A percentile compares a stretch with the other conserved stretches of the same genome.
These are phyloP conservation scores for Colletotrichum orchidophilum DNA, from an alignment of 2,329 filamentous ascomycete species.

Conservation along the genomic window DNA sequence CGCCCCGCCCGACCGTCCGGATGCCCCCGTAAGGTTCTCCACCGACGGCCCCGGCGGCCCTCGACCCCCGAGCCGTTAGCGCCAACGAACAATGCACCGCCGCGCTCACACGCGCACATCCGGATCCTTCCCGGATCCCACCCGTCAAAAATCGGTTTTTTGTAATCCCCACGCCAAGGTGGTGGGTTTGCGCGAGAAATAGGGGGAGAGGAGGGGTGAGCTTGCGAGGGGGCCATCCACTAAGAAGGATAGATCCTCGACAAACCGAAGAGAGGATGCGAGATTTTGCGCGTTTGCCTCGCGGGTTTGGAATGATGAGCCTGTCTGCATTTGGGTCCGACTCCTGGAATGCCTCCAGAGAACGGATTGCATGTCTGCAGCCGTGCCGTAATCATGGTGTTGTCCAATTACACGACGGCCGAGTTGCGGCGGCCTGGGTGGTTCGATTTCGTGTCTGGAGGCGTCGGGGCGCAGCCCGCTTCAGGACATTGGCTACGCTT, in stretches of 20 bases:
- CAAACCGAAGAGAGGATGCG: neutral
- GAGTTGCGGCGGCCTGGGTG: neutral
- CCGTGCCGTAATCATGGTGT: neutral
- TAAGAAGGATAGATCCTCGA: too few relatives aligned
- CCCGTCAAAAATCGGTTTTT: neutral
- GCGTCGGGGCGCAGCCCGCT: neutral
- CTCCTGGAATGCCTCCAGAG: neutral
- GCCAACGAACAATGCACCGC: neutral
- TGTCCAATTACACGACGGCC: neutral
- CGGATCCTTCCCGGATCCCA: neutral
- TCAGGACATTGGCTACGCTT: neutral
- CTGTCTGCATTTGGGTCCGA: neutral
- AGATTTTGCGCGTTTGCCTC: conserved; percentile 1
- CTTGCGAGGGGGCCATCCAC: too few relatives aligned
- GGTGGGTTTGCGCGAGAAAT: neutral
- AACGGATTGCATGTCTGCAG: neutral
- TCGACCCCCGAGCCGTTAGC: conserved; percentile 20
- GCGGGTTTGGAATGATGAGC: conserved; percentile 7
- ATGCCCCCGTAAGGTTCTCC: neutral
- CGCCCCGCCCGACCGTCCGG: neutral
- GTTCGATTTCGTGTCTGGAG: neutral
- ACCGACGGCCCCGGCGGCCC: neutral
- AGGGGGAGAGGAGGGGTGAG: neutral
- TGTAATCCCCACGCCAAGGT: neutral
- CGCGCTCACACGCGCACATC: neutral